Conservation (phyloP, 257 asterid species). For the Solanum tarijense region DNA sequence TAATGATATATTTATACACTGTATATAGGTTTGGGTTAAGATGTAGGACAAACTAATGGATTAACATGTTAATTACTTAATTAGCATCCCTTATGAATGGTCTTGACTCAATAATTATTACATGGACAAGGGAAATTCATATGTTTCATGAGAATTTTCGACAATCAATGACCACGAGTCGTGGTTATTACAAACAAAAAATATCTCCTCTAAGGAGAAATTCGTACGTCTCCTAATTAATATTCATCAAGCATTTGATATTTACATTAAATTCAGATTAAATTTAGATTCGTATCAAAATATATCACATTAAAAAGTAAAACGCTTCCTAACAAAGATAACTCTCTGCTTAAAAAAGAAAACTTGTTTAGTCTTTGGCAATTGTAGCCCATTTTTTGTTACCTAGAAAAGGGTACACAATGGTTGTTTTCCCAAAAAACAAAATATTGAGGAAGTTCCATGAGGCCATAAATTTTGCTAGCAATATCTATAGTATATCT, state of each 20-base stretch:
- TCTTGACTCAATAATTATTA: too few relatives aligned
- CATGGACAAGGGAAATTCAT: too few relatives aligned
- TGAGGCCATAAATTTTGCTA: not conserved
- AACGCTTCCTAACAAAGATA: accelerated
- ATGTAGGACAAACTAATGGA: not conserved
- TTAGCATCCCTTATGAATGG: too few relatives aligned
- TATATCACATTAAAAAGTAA: too few relatives aligned
- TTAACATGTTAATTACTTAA: not conserved
- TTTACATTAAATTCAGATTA: accelerated
- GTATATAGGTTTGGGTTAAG: not conserved
- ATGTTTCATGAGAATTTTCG: too few relatives aligned
- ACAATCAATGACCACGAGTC: too few relatives aligned
- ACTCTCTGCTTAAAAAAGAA: not conserved
- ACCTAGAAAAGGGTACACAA: not conserved
- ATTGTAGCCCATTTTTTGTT: not conserved
- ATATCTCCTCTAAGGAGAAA: too few relatives aligned
- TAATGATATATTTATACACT: not conserved
- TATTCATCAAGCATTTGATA: too few relatives aligned
- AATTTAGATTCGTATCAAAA: accelerated
- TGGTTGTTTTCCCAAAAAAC: not conserved
- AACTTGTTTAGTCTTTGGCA: not conserved
- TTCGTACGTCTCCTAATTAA: too few relatives aligned
- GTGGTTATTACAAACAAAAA: too few relatives aligned
- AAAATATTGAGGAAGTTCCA: not conserved
- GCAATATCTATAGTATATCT: not conserved